A percentile compares a stretch with the other conserved stretches of the same genome.
Evolutionary conservation across 768 basidiomycete species (phyloP).

Genomic region (Boletus subparvulus): DNA sequence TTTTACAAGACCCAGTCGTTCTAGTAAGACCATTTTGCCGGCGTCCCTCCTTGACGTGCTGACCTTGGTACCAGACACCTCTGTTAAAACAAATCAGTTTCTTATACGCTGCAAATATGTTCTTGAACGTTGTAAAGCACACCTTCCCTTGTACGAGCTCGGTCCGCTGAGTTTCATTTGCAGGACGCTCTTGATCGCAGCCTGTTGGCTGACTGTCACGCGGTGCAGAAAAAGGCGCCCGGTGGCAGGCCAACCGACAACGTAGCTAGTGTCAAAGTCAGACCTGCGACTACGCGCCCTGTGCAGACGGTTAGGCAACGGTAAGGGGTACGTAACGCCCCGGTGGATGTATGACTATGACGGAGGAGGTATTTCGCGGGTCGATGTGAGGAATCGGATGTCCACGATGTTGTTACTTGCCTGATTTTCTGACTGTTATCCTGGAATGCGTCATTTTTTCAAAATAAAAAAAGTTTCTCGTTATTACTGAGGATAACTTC

Average conservation of each 20-base stretch:
- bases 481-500: background rate
- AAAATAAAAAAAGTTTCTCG: background rate
- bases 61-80: background rate
- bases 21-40: background rate
- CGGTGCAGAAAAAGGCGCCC: background rate
- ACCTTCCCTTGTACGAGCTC: background rate
- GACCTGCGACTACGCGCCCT: conserved; percentile 2
- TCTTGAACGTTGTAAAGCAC: background rate
- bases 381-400: background rate
- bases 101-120: conserved; percentile 1
- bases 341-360: background rate
- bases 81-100: background rate
- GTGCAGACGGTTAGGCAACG: background rate
- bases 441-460: background rate
- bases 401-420: background rate
- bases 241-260: conserved; percentile 7
- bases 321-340: background rate
- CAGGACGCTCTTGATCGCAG: background rate
- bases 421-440: background rate
- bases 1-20: background rate
- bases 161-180: conserved; percentile 1
- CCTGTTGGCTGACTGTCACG: background rate
- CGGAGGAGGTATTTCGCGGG: background rate
- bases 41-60: background rate
- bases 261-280: conserved; percentile 3